Base-by-base conservation (phyloP, 1,139 yeast species). In the Yamadazyma diospyri region DNA sequence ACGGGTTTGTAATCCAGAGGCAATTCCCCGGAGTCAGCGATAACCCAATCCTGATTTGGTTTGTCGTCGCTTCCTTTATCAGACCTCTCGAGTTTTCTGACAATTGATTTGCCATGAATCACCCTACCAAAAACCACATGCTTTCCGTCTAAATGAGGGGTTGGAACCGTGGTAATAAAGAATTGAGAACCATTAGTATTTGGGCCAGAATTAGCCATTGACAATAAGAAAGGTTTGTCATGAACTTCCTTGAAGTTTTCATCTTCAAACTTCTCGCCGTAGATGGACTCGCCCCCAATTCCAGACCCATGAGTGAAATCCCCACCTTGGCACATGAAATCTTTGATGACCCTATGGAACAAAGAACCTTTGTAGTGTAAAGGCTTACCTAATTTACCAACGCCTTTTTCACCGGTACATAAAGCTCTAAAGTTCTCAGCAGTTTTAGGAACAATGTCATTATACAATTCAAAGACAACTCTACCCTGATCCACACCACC, bases 151-250 rank as follows among this genome's bases (percentile, higher is more conserved):
- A 89, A 71, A 55, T 84, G 92, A 6, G 92, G 86, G 15, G 92
- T 81, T 31, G 84, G 76, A 4, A 76, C 86, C n/a, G 92, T 81
- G 25, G 95, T 85, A 50, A 92, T 81, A 58, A 92, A 92, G 52
- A 87, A 89, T 59, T 92, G 97, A 1, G 96, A 86, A 1, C 97
- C 97, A 55, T 92, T 92, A 40, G 97, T 89, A 57, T 83, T 79
- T 36, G 95, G 89, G 9, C 97, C 97, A 5, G 95, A 86, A 57
- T 88, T 89, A 41, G 97, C 97, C 97, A 92, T 92, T 13, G 95
- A 85, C 50, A 92, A 72, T 48, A 89, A 68, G 57, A 84, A 89
- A 35, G 97, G 97, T 50, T 73, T 72, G 46, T 81, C 89, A 55
- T 92, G 97, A 45, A 72, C 72, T 46, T 76, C 60, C 37, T 71